Percentiles rank a stretch among this genome's conserved stretches.
These are phyloP conservation scores for Geotrichum macrosporum DNA, from an alignment of 1,139 yeast genomes.

Conservation along the genomic window DNA sequence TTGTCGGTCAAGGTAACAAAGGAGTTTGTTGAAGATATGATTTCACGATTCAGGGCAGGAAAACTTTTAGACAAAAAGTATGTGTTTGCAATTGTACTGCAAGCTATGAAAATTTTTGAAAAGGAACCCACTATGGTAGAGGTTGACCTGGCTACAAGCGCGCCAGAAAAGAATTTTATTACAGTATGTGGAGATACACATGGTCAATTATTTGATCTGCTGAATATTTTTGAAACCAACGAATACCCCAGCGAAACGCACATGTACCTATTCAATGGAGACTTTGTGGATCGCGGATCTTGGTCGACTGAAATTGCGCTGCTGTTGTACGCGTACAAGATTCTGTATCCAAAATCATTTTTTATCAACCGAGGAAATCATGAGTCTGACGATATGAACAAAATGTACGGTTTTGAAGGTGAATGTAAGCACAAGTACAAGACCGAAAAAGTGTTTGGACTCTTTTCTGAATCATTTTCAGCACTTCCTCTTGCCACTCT, in stretches of 20 bases:
- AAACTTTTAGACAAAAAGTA: conserved; percentile 73
- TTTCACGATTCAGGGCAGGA: conserved; percentile 66
- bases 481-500: conserved; percentile 82
- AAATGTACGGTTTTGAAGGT: conserved; percentile 92
- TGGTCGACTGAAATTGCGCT: conserved; percentile 98
- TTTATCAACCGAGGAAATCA: conserved; percentile 92
- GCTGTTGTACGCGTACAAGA: conserved; percentile 70
- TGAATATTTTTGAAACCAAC: conserved; percentile 68
- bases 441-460: conserved; percentile 71
- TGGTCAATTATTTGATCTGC: conserved; percentile 88
- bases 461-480: conserved; percentile 83
- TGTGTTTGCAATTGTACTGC: conserved; percentile 76
- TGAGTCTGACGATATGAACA: conserved; percentile 95
- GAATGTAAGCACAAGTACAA: conserved; percentile 85
- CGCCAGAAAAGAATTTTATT: conserved; percentile 39
- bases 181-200: conserved; percentile 98
- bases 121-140: conserved; percentile 76
- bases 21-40: conserved; percentile 60
- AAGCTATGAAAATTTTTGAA: conserved; percentile 60
- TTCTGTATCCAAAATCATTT: conserved; percentile 67
- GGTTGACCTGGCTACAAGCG: conserved; percentile 40
- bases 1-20: conserved; percentile 37
- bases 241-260: conserved; percentile 69
- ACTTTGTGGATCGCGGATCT: conserved; percentile 95
- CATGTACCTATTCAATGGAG: conserved; percentile 87